Evolutionary conservation across 2,329 filamentous ascomycete genomes (phyloP).

Genomic region (Alternaria sp.): DNA sequence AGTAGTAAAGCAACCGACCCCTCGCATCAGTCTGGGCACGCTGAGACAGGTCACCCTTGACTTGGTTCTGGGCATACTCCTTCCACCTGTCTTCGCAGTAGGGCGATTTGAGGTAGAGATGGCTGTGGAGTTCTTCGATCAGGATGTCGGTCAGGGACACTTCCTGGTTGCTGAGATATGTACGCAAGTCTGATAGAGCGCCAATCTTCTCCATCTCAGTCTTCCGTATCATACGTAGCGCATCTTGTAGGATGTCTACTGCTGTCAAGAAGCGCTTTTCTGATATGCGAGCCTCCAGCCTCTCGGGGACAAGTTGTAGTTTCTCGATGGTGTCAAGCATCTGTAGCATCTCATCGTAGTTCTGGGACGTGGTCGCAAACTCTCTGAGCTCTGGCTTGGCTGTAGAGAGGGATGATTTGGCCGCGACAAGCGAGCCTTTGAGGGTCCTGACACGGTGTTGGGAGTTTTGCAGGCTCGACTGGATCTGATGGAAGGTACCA

Average conservation of each 20-base stretch:
- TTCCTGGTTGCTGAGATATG: constrained; percentile 93
- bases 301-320: constrained; percentile 85
- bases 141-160: constrained; percentile 90
- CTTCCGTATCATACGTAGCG: constrained; percentile 79
- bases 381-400: constrained; percentile 92
- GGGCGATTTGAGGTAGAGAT: constrained; percentile 95
- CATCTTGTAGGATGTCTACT: constrained; percentile 89
- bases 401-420: constrained; percentile 80
- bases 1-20: constrained; percentile 62
- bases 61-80: constrained; percentile 72
- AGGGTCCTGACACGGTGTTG: constrained; percentile 83
- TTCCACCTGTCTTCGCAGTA: constrained; percentile 98
- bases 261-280: constrained; percentile 94
- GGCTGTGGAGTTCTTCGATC: constrained; percentile 96
- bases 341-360: constrained; percentile 88
- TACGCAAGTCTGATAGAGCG: constrained; percentile 81
- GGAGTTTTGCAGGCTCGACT: constrained; percentile 86
- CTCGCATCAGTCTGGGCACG: constrained; percentile 48
- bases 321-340: constrained; percentile 85
- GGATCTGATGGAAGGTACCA: constrained; percentile 98
- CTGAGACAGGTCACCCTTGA: constrained; percentile 48
- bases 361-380: constrained; percentile 83
- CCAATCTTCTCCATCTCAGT: constrained; percentile 92
- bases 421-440: constrained; percentile 80
- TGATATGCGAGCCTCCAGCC: constrained; percentile 90